These are phyloP conservation scores for Populus nigra DNA, from an alignment of 345 rosid genomes.

Conservation along the genomic window DNA sequence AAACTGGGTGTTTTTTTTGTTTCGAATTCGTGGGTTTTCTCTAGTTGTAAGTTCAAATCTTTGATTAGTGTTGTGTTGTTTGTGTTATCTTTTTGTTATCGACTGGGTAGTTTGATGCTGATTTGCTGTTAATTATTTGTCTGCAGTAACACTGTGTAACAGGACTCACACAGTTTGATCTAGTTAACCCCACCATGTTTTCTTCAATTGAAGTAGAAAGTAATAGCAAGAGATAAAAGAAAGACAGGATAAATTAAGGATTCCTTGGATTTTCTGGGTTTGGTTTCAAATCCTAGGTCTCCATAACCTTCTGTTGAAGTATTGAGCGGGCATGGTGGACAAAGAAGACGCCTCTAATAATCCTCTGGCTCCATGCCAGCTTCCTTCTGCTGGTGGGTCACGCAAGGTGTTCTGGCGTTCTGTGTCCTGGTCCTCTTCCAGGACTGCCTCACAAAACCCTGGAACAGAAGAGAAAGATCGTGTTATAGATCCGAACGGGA, in stretches of 20 bases:
- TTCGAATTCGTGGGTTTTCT: not conserved
- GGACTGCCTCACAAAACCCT: conserved; percentile 62
- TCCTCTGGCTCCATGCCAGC: conserved; percentile 47
- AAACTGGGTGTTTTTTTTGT: not conserved
- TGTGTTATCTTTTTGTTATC: not conserved
- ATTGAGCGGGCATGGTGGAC: conserved; percentile 67
- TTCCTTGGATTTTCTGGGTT: conserved; percentile 25
- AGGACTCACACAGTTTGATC: conserved; percentile 27
- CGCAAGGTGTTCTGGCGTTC: conserved; percentile 91
- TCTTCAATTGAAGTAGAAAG: conserved; percentile 10
- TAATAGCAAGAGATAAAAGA: conserved; percentile 11
- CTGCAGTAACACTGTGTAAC: conserved; percentile 29
- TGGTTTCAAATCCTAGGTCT: conserved; percentile 8
- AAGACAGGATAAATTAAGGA: not conserved
- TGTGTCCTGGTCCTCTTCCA: conserved; percentile 94
- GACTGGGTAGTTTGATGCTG: not conserved
- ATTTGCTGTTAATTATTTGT: conserved; percentile 20
- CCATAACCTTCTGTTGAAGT: conserved; percentile 12
- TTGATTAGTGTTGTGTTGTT: not conserved
- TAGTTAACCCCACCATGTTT: conserved; percentile 9
- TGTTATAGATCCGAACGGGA: conserved; percentile 40
- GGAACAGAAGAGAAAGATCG: conserved; percentile 47
- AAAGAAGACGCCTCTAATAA: conserved; percentile 71
- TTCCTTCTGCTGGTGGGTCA: conserved; percentile 42
- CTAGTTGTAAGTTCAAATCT: not conserved